Base-by-base conservation (phyloP, 225 moss, liverwort and hornwort genomes). In the Sphagnum tenellum region DNA sequence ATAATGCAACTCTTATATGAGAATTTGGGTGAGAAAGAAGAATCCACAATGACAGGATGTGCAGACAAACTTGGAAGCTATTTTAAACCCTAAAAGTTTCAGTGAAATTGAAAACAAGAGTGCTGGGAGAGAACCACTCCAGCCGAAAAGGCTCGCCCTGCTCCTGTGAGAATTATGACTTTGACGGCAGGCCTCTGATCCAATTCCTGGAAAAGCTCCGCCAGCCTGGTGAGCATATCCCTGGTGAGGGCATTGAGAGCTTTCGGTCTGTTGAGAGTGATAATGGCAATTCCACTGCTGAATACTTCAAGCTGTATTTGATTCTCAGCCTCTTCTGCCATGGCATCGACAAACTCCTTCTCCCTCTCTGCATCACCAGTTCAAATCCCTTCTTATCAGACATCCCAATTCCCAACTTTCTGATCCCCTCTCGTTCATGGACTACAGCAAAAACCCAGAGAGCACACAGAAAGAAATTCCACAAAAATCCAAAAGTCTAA, bases 111-210 rank as follows among this genome's bases (percentile, higher is more conserved):
- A 13, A 13, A n/a, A 12, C 49, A 10, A 5, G n/a, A 12, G 12
- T 47, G 63, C 64, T 44, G 29, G 12, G 64, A 64, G 52, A 50
- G 46, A 64, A 87, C 95, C 88, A 96, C 90, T 80, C 96, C 96
- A 71, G 92, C 79, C 57, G 85, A 85, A 77, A 96, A 96, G 60
- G 84, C 92, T 76, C 88, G 82, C 48, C 96, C 96, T 62, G 78
- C 78, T 3, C 92, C 96, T 0, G 96, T 96, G 65, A 96, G 82
- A 57, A 96, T 87, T 56, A 96, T 90, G 12, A 90, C 81, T 72
- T 76, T 82, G 59, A 87, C 92, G 47, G 69, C 69, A 3, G 72
- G 71, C 56, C 92, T 81, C 62, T 82, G 71, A 7, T 81, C 75
- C 47, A 92, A 70, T 44, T 62, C 77, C 62, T 76, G 69, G 64